Evolutionary conservation across 2,329 filamentous ascomycete genomes (phyloP).

Genomic region (Penicillium thymicola): DNA sequence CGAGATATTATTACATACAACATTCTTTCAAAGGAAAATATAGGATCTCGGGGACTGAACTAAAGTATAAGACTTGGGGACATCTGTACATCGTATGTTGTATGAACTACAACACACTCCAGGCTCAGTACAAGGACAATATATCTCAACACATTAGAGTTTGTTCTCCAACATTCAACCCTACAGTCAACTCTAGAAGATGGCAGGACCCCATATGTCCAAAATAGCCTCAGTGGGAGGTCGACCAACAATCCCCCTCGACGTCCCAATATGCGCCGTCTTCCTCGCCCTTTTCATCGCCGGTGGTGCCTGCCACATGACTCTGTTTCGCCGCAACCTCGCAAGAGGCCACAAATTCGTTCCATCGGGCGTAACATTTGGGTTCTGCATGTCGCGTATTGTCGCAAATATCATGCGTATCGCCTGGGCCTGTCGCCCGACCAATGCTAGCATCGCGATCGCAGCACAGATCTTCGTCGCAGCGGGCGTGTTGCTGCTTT

Average conservation of each 20-base stretch:
- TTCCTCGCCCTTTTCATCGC: slow-evolving; percentile 53
- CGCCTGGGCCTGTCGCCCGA: slow-evolving; percentile 51
- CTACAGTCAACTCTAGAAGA: neutral
- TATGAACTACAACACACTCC: neutral
- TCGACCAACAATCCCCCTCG: slow-evolving; percentile 54
- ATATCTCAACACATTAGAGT: neutral
- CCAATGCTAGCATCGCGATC: slow-evolving; percentile 50
- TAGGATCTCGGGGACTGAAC: neutral
- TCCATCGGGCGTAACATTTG: slow-evolving; percentile 45
- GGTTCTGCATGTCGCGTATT: slow-evolving; percentile 52
- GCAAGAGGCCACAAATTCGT: slow-evolving; percentile 48
- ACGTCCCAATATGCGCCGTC: slow-evolving; percentile 63
- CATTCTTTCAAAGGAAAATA: neutral
- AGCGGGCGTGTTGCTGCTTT: slow-evolving; percentile 71
- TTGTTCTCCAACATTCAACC: too few species aligned
- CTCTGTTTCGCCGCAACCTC: slow-evolving; percentile 44
- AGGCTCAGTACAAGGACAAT: neutral
- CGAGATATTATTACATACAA: too few species aligned
- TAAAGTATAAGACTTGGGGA: neutral
- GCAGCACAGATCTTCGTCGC: slow-evolving; percentile 67
- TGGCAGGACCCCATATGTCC: slow-evolving; percentile 32
- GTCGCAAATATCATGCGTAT: slow-evolving; percentile 51
- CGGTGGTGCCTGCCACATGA: slow-evolving; percentile 45
- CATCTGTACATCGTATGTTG: neutral
- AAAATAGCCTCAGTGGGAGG: slow-evolving; percentile 39